phyloP scores from a whole-genome alignment of 2,329 filamentous ascomycete genomes.

The Cladosporium sp. region DNA sequence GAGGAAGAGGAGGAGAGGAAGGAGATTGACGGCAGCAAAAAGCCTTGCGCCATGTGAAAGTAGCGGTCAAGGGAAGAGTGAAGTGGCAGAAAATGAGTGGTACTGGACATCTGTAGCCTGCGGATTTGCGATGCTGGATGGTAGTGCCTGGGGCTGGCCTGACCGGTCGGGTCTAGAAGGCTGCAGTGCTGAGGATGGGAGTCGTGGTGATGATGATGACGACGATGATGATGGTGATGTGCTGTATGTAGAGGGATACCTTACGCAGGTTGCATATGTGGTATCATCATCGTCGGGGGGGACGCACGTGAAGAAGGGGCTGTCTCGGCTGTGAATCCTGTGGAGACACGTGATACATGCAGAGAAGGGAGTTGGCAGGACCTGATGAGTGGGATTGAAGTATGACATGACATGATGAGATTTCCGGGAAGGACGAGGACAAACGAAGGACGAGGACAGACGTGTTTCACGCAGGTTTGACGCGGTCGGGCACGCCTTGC shows the following conservation, averaged over 20 bases:
- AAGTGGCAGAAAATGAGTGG: slow-evolving; percentile 2
- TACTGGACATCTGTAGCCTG: background rate
- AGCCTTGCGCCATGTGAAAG: slow-evolving; percentile 2
- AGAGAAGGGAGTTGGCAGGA: background rate
- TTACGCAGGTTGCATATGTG: too few relatives aligned
- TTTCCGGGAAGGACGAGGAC: too few relatives aligned
- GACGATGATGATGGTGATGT: background rate
- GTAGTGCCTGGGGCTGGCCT: background rate
- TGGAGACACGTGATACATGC: background rate
- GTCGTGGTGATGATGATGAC: background rate
- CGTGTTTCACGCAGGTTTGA: background rate
- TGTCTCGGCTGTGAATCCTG: background rate
- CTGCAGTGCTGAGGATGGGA: background rate
- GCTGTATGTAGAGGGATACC: background rate
- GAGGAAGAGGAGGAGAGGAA: too few relatives aligned
- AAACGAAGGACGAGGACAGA: too few relatives aligned
- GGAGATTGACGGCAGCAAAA: background rate
- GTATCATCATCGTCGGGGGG: too few relatives aligned
- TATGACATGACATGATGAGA: too few relatives aligned
- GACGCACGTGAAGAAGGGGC: background rate
- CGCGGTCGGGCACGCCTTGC: background rate
- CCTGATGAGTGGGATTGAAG: too few relatives aligned
- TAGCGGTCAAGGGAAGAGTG: slow-evolving; percentile 6
- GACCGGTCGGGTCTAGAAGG: background rate
- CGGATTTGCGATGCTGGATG: background rate